These are phyloP conservation scores for Sporothrix inflata DNA, from an alignment of 2,329 filamentous ascomycete species.

Conservation along the genomic window DNA sequence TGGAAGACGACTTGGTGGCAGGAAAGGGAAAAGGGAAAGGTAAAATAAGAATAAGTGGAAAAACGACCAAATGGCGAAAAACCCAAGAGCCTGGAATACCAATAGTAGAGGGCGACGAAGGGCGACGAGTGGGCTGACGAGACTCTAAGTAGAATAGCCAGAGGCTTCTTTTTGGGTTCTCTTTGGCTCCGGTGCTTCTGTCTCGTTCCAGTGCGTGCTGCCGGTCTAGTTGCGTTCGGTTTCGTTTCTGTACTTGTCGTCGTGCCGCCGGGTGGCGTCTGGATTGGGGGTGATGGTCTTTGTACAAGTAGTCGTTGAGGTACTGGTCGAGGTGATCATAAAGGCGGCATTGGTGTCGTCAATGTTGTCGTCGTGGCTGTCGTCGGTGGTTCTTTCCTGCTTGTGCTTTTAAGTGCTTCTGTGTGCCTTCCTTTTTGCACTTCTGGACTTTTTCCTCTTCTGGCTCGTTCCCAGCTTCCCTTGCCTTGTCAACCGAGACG, in stretches of 20 bases:
- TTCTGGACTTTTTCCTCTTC: conserved; percentile 14
- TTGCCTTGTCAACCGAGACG: conserved; percentile 7
- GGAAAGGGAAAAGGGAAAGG: conserved; percentile 20
- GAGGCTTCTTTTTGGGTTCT: conserved; percentile 20
- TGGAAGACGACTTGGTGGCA: not conserved
- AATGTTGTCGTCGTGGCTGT: conserved; percentile 14
- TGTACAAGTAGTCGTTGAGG: not conserved
- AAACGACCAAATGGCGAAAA: not conserved
- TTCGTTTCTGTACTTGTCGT: conserved; percentile 16
- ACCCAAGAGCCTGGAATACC: conserved; percentile 6
- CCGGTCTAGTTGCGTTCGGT: not conserved
- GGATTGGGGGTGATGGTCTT: not conserved
- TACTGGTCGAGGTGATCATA: not conserved
- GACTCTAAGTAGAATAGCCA: conserved; percentile 21
- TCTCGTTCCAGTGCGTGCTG: conserved; percentile 4
- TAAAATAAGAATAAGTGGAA: conserved; percentile 22
- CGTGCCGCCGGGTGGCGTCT: conserved; percentile 6
- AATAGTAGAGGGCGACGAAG: not conserved
- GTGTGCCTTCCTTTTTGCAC: conserved; percentile 8
- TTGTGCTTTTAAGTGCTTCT: conserved; percentile 7
- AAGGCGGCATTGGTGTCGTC: not conserved
- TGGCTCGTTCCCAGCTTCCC: conserved; percentile 6
- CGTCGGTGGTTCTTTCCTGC: not conserved
- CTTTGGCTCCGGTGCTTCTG: not conserved
- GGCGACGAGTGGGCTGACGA: conserved; percentile 26